These are phyloP conservation scores for Heliamphora pulchella DNA, from an alignment of 179 eudicot species.

Conservation along the genomic window DNA sequence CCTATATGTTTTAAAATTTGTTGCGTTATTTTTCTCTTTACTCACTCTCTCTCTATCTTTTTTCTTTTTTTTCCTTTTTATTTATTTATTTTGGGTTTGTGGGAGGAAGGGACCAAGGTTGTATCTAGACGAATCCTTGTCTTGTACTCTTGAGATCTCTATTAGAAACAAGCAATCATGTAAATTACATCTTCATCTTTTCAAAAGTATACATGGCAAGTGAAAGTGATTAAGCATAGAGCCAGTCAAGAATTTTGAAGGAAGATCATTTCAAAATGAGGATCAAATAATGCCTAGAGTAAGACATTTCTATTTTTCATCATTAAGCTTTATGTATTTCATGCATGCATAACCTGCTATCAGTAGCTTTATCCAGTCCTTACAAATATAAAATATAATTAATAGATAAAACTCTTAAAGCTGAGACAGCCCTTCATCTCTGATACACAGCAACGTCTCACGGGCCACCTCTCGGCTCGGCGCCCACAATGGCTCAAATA, in stretches of 20 bases:
- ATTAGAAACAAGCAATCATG: constrained; percentile 5
- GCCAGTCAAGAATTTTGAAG: not conserved
- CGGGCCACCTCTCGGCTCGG: too few species aligned
- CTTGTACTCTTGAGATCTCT: constrained; percentile 3
- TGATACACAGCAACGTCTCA: not conserved
- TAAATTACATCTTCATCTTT: not conserved
- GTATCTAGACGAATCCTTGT: not conserved
- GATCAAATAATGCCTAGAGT: not conserved
- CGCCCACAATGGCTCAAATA: too few species aligned
- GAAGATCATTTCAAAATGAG: not conserved
- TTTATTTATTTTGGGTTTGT: not conserved
- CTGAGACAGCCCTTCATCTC: not conserved
- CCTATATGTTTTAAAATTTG: not conserved
- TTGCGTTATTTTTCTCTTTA: too few species aligned
- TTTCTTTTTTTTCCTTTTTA: not conserved
- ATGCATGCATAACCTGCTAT: not conserved
- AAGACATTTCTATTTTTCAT: not conserved
- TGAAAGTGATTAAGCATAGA: not conserved
- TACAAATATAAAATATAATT: too few species aligned
- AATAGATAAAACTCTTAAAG: too few species aligned
- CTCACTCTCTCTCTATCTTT: too few species aligned
- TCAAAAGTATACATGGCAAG: not conserved
- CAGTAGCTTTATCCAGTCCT: too few species aligned
- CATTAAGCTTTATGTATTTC: not conserved
- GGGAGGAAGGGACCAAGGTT: not conserved